Evolutionary conservation across 495 filamentous ascomycete genomes (phyloP).

Genomic region (Trichocladium uniseriatum): DNA sequence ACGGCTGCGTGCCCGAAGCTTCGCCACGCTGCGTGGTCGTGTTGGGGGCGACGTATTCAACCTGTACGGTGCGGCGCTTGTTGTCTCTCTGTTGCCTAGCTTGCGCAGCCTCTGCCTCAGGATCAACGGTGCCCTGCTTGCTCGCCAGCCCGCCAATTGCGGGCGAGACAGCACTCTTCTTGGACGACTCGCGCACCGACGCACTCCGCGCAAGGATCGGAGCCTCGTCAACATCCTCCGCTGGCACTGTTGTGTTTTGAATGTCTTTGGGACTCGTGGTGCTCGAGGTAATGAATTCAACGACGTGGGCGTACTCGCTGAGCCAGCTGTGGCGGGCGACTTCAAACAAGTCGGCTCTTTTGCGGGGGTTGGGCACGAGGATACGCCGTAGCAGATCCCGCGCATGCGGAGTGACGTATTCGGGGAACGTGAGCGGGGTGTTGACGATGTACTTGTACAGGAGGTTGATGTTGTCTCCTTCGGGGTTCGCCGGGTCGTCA

Average conservation of each 20-base stretch:
- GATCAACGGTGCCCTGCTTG: conserved; percentile 69
- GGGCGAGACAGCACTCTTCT: conserved; percentile 46
- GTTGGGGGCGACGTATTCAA: conserved; percentile 92
- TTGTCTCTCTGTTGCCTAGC: conserved; percentile 62
- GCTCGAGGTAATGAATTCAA: conserved; percentile 91
- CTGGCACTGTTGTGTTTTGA: conserved; percentile 62
- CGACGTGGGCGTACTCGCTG: conserved; percentile 88
- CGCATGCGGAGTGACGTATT: conserved; percentile 97
- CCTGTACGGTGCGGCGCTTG: conserved; percentile 90
- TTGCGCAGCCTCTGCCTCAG: conserved; percentile 45
- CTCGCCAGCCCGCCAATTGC: conserved; percentile 59
- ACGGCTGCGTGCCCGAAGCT: conserved; percentile 17
- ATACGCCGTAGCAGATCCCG: conserved; percentile 87
- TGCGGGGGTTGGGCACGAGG: conserved; percentile 89
- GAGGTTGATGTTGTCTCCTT: conserved; percentile 98
- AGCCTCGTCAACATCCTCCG: conserved; percentile 55
- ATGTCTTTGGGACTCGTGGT: conserved; percentile 84
- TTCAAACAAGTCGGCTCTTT: conserved; percentile 93
- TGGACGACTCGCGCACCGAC: conserved; percentile 82
- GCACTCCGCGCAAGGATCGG: conserved; percentile 69
- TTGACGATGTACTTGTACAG: conserved; percentile 99
- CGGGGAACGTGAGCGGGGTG: conserved; percentile 92
- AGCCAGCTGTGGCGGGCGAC: conserved; percentile 98
- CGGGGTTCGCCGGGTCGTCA: conserved; percentile 95
- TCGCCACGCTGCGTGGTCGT: conserved; percentile 64